Percentiles rank a stretch among this genome's conserved stretches.
Conservation (phyloP, 164 flowering plant genomes). For the Protea cynaroides region DNA sequence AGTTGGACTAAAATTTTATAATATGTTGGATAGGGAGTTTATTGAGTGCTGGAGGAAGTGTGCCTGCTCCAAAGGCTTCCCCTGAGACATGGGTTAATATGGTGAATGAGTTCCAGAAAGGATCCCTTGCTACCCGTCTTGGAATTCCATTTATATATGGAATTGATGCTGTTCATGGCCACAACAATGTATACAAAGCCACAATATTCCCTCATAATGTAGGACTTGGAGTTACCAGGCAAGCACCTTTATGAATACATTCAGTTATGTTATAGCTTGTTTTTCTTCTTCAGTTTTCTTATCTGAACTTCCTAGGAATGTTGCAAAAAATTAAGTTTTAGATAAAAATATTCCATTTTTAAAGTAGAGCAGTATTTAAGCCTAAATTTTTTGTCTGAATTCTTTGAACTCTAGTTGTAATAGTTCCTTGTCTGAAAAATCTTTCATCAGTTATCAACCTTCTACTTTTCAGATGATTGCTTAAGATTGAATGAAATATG, state of each 20-base stretch:
- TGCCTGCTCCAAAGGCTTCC: slow-evolving; percentile 7
- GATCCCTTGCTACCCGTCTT: slow-evolving; percentile 8
- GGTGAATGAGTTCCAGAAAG: slow-evolving; percentile 16
- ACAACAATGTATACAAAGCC: slow-evolving; percentile 9
- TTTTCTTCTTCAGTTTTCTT: too few species aligned
- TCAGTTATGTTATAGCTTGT: too few species aligned
- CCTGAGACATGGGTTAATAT: slow-evolving; percentile 8
- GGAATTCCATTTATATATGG: slow-evolving; percentile 15
- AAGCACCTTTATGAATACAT: background rate
- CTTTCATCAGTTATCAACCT: too few species aligned
- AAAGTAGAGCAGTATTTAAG: too few species aligned
- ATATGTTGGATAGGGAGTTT: slow-evolving; percentile 7
- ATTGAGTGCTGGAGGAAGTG: slow-evolving; percentile 18
- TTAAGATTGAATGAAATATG: too few species aligned
- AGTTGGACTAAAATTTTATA: background rate
- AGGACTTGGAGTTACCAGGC: slow-evolving; percentile 20
- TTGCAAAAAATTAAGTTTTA: too few species aligned
- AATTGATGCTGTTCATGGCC: slow-evolving; percentile 17
- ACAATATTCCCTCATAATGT: slow-evolving; percentile 19
- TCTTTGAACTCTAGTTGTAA: too few species aligned
- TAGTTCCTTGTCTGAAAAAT: too few species aligned
- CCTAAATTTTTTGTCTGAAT: too few species aligned
- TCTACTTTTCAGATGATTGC: too few species aligned
- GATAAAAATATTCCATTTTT: too few species aligned
- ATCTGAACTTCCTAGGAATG: too few species aligned